A percentile compares a stretch with the other conserved stretches of the same genome.
These are phyloP conservation scores for Aspergillus puulaauensis DNA, from an alignment of 2,329 filamentous ascomycete species.

Conservation along the genomic window DNA sequence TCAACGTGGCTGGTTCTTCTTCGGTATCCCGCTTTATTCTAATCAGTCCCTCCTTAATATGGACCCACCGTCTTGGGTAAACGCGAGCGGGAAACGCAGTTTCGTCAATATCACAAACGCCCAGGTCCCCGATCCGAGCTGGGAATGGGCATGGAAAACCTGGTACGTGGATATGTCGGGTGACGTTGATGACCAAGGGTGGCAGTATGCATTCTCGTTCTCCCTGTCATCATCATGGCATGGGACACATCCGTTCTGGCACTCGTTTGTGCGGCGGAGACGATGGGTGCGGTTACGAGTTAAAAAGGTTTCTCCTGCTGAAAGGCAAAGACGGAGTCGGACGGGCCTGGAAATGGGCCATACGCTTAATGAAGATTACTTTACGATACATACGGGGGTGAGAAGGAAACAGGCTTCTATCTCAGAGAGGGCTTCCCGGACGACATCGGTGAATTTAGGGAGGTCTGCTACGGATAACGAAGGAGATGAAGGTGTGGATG, in stretches of 20 bases:
- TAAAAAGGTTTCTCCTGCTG: constrained; percentile 52
- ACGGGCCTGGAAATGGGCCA: constrained; percentile 51
- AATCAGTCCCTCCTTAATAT: constrained; percentile 78
- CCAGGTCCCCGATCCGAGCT: constrained; percentile 89
- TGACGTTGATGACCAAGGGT: constrained; percentile 83
- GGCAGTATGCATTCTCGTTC: constrained; percentile 95
- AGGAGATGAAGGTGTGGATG: constrained; percentile 50
- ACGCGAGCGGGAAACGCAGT: constrained; percentile 56
- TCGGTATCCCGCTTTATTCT: constrained; percentile 87
- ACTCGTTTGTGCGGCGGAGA: constrained; percentile 87
- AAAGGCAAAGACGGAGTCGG: constrained; percentile 27
- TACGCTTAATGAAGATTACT: constrained; percentile 74
- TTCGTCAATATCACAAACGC: constrained; percentile 77
- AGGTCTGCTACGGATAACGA: constrained; percentile 42
- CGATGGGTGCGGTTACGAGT: constrained; percentile 83
- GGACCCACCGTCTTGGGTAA: constrained; percentile 87
- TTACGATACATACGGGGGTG: constrained; percentile 64
- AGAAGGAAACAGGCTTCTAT: constrained; percentile 47
- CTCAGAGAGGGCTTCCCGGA: constrained; percentile 30
- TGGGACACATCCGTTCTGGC: constrained; percentile 83
- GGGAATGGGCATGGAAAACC: constrained; percentile 80
- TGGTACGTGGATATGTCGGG: constrained; percentile 78
- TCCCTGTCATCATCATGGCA: constrained; percentile 82
- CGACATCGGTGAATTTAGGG: constrained; percentile 30
- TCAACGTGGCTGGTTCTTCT: constrained; percentile 85